Percentiles rank a stretch among this genome's conserved stretches.
phyloP scores from a whole-genome alignment of 768 basidiomycete species.

The Leucogyrophana mollusca region DNA sequence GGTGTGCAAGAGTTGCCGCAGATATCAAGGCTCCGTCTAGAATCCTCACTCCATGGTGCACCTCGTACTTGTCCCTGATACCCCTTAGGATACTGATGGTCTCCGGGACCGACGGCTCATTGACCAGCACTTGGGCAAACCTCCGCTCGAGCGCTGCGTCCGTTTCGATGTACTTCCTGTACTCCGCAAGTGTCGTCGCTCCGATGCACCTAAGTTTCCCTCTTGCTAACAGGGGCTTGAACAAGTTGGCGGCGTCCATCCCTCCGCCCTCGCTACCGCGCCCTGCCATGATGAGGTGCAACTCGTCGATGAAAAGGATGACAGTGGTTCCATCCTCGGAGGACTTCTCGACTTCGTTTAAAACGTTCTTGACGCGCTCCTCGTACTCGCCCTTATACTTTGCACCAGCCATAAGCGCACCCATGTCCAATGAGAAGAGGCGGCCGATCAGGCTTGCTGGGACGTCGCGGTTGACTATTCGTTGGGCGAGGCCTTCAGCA shows the following conservation, averaged over 20 bases:
- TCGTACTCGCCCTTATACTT: conserved; percentile 97
- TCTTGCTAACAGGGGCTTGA: conserved; percentile 89
- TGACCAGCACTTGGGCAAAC: conserved; percentile 91
- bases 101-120: conserved; percentile 86
- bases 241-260: conserved; percentile 91
- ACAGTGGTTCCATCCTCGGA: conserved; percentile 73
- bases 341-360: conserved; percentile 92
- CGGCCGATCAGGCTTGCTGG: conserved; percentile 71
- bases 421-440: conserved; percentile 89
- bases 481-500: conserved; percentile 92
- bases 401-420: conserved; percentile 90
- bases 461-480: conserved; percentile 92
- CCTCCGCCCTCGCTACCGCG: conserved; percentile 80
- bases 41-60: conserved; percentile 89
- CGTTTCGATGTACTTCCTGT: conserved; percentile 90
- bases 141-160: conserved; percentile 89
- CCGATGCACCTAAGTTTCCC: conserved; percentile 81
- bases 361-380: conserved; percentile 89
- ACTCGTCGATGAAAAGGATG: conserved; percentile 93
- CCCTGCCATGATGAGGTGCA: conserved; percentile 93
- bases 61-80: conserved; percentile 91
- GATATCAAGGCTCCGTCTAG: conserved; percentile 84
- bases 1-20: conserved; percentile 89
- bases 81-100: conserved; percentile 94
- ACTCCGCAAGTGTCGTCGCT: conserved; percentile 91